Base-by-base conservation (phyloP, 805 yeast species). In the Ogataea kodamae region DNA sequence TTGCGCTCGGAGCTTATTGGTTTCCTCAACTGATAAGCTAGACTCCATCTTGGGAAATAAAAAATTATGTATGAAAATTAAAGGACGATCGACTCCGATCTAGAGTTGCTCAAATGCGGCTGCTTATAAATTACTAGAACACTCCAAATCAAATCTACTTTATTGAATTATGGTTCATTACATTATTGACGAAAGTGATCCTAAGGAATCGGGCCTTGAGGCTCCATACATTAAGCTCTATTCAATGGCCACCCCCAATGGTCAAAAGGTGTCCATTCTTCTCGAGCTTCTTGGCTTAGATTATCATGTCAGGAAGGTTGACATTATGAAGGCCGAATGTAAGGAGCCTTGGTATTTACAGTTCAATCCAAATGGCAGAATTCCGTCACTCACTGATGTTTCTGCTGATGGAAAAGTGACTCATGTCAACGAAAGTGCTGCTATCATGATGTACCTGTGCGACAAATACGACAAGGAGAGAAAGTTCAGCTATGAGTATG, bases 321-420 rank as follows among this genome's bases (percentile, higher is more conserved):
- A 72, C 41, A 50, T 78, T 25, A 3, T 36, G 1, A 60, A 54
- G 15, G 56, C 59, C 25, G 73, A 55, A 24, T 79, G 76, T 38
- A 77, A 78, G 49, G 70, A 72, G 42, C 72, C 65, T 5, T 73
- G 80, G 78, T 79, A 63, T 44, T 50, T 75, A 30, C 62, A 70
- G 34, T 54, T 75, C 49, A 76, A 78, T 52, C 78, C 80, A 12
- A 77, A 78, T 46, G 84, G 86, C 5, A 62, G 76, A 46, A 72
- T 80, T 31, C 86, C 87, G 17, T 66, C 77, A 0, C 54, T 80
- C 21, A 60, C 62, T 1, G 67, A 65, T 40, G 62, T 46, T 13
- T 50, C 55, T 23, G 48, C 52, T 21, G 61, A 67, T 5, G 78
- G 76, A 4, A 55, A 68, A 24, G 53, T 53, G 6, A 62, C 64